Base-by-base conservation (phyloP, 352 stramenopile species). In the Phytophthora crassamura region DNA sequence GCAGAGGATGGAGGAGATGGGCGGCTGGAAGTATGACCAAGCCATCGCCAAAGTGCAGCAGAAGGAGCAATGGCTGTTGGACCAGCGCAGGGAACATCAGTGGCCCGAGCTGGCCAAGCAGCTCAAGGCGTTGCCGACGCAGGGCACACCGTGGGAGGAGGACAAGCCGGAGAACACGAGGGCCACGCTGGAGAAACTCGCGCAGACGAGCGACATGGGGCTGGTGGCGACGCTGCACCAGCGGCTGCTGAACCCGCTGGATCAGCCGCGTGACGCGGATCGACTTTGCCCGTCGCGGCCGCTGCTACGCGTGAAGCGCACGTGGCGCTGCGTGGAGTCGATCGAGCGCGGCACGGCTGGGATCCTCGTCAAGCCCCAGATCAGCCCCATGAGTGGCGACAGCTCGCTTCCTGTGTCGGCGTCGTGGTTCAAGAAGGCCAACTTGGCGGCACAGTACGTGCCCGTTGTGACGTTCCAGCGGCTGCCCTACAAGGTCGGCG, bases 361-460 rank as follows among this genome's bases (percentile, higher is more conserved):
- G 14, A 97, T 97, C 51, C 76, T 97, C 10, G 86, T 97, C 7
- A 97, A 97, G 56, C 86, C 87, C n/a, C 89, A 97, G 65, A 97
- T 97, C 73, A 95, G 88, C 52, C 89, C 89, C 0, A 93, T 97
- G 81, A 97, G 87, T 57, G 89, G 87, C 15, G 89, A 97, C 65
- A 93, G 81, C 45, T 97, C 89, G 7, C 75, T 97, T 42, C 82
- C 85, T 1, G 73, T 95, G 5, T 78, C 82, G 0, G 77, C 80
- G 5, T 86, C 87, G 42, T 95, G 87, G 87, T 95, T 93, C 64
- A 95, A 95, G 59, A 95, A 95, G 48, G 85, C 87, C 28, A 93
- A 85, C 40, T 64, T 95, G 9, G 87, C 80, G 1, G 72, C 90
- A 3, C 87, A 95, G 30, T 92, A 86, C 39, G 64, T 95, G 22